These are phyloP conservation scores for Xanthoconium purpureum DNA, from an alignment of 768 basidiomycete species.

Conservation along the genomic window DNA sequence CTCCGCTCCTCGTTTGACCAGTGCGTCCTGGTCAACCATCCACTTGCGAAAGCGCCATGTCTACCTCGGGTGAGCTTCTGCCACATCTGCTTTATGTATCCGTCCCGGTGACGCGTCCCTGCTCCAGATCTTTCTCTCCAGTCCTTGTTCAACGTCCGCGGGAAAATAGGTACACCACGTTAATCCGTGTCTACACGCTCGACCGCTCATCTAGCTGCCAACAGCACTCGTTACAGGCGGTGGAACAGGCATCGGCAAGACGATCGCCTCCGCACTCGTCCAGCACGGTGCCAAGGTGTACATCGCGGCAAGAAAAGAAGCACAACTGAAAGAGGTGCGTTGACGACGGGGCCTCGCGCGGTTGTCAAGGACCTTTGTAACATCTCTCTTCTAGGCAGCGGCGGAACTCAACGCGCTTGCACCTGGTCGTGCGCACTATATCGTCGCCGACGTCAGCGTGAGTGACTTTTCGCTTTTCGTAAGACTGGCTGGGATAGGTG, in stretches of 20 bases:
- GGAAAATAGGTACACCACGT: conserved; percentile 55
- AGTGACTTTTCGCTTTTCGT: conserved; percentile 25
- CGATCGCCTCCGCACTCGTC: conserved; percentile 80
- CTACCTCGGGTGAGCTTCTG: conserved; percentile 6
- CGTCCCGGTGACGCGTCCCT: background rate
- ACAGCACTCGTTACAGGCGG: conserved; percentile 80
- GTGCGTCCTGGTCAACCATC: background rate
- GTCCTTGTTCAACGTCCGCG: conserved; percentile 62
- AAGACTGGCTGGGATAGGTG: background rate
- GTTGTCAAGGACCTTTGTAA: conserved; percentile 32
- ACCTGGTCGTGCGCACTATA: conserved; percentile 64
- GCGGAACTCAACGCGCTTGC: conserved; percentile 59
- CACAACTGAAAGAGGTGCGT: conserved; percentile 66
- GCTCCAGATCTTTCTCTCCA: conserved; percentile 47
- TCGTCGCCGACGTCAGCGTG: conserved; percentile 72
- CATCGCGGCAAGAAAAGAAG: conserved; percentile 83
- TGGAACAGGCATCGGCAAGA: conserved; percentile 77
- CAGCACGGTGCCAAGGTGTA: conserved; percentile 88
- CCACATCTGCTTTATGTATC: background rate
- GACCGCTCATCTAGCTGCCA: background rate
- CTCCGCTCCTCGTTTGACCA: background rate
- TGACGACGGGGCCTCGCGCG: conserved; percentile 14
- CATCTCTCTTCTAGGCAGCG: conserved; percentile 36
- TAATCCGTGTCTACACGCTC: background rate
- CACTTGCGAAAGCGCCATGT: conserved; percentile 10